Percentiles rank a stretch among this genome's conserved stretches.
Conservation (phyloP, 371 early-diverging fungal genomes). For the Syncephalastrum sp. region DNA sequence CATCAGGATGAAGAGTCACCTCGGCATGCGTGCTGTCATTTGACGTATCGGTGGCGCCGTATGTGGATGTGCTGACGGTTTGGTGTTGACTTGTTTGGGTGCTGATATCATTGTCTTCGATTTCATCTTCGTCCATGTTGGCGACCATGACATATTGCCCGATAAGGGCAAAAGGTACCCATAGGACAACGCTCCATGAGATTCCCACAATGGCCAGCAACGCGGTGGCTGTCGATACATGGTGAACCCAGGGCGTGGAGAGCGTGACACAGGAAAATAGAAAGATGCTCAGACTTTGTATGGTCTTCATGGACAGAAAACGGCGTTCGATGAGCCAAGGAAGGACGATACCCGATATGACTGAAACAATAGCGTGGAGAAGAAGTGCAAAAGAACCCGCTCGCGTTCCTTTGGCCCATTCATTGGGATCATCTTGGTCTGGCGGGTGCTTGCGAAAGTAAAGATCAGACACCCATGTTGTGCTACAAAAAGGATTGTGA, state of each 20-base stretch:
- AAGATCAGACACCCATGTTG: constrained; percentile 46
- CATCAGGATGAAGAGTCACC: no score
- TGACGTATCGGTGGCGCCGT: not conserved
- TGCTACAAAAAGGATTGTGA: constrained; percentile 8
- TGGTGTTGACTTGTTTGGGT: not conserved
- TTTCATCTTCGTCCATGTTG: constrained; percentile 16
- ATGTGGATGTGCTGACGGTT: not conserved
- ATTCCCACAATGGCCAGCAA: constrained; percentile 60
- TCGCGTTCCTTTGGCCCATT: constrained; percentile 42
- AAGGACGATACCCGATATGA: constrained; percentile 49
- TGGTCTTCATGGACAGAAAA: constrained; percentile 35
- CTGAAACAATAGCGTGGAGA: constrained; percentile 54
- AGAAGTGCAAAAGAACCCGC: constrained; percentile 64
- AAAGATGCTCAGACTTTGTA: constrained; percentile 50
- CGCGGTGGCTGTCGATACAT: constrained; percentile 37
- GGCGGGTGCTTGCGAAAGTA: constrained; percentile 22
- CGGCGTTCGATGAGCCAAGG: constrained; percentile 39
- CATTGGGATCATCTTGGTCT: constrained; percentile 7
- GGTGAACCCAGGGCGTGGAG: constrained; percentile 44
- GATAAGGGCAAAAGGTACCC: constrained; percentile 72
- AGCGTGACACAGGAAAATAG: constrained; percentile 51
- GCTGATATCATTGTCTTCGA: constrained; percentile 3
- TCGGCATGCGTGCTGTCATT: not conserved
- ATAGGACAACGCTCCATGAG: constrained; percentile 64
- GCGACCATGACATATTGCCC: constrained; percentile 52